Percentiles rank a stretch among this genome's conserved stretches.
Evolutionary conservation across 1,139 yeast genomes (phyloP).

Genomic region (Taphrina communis): DNA sequence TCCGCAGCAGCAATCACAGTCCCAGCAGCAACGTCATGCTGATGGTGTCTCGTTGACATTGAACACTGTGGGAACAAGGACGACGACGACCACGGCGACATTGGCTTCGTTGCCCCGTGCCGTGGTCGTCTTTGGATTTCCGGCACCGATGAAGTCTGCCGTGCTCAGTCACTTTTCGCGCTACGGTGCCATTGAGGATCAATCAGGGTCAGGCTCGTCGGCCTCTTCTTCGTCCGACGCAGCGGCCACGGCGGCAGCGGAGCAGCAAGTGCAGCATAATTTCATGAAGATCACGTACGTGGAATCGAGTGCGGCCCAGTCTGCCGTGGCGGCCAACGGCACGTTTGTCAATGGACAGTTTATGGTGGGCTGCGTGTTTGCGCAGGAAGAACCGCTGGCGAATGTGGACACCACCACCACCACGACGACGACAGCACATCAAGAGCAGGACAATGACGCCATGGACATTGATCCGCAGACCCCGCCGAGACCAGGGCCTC

Average conservation of each 20-base stretch:
- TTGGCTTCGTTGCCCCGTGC: slow-evolving; percentile 53
- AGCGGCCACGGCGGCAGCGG: too few relatives aligned
- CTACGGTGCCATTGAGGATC: slow-evolving; percentile 81
- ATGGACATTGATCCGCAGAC: slow-evolving; percentile 41
- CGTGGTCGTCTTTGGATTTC: slow-evolving; percentile 86
- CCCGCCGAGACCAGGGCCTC: slow-evolving; percentile 14
- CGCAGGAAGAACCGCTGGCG: slow-evolving; percentile 34
- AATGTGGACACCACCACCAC: slow-evolving; percentile 3
- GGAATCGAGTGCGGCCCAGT: slow-evolving; percentile 73
- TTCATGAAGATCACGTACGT: slow-evolving; percentile 90
- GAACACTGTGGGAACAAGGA: not conserved
- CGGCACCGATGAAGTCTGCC: slow-evolving; percentile 70
- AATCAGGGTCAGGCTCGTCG: slow-evolving; percentile 56
- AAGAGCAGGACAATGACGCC: slow-evolving; percentile 23
- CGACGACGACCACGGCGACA: not conserved
- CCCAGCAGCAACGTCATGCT: too few relatives aligned
- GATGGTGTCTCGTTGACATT: too few relatives aligned
- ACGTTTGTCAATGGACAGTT: slow-evolving; percentile 67
- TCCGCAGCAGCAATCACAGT: not conserved
- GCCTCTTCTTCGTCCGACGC: too few relatives aligned
- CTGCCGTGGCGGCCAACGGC: slow-evolving; percentile 86
- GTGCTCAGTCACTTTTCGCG: slow-evolving; percentile 77
- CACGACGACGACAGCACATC: too few relatives aligned
- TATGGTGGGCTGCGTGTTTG: slow-evolving; percentile 70
- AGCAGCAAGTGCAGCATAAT: slow-evolving; percentile 51